These are phyloP conservation scores for Crucibulum laeve DNA, from an alignment of 768 basidiomycete genomes.

Conservation along the genomic window DNA sequence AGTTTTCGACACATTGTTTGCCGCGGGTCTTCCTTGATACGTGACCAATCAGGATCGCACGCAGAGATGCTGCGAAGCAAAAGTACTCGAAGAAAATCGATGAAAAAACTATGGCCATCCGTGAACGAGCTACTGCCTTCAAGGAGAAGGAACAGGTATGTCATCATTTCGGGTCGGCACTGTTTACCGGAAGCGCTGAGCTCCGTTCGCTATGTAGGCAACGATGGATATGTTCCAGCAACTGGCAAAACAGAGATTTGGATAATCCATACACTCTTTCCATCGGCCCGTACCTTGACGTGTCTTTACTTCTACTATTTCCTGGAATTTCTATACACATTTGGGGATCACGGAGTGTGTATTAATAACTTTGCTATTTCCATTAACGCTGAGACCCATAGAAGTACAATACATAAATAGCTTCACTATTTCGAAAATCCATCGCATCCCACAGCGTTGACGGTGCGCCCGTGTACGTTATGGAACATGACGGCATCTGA, in stretches of 20 bases:
- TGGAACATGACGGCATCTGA: too few relatives aligned
- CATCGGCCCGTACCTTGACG: background rate
- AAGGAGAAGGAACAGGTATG: slow-evolving; percentile 74
- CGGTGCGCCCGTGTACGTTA: too few relatives aligned
- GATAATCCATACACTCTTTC: slow-evolving; percentile 43
- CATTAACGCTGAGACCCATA: too few relatives aligned
- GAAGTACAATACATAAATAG: too few relatives aligned
- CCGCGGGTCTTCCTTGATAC: background rate
- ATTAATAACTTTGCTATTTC: too few relatives aligned
- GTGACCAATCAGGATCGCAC: slow-evolving; percentile 51
- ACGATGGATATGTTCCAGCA: slow-evolving; percentile 98
- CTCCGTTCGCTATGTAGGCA: too few relatives aligned
- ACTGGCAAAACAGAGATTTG: slow-evolving; percentile 85
- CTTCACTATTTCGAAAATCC: too few relatives aligned
- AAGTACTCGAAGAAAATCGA: slow-evolving; percentile 58
- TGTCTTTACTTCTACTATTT: too few relatives aligned
- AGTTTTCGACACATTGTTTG: slow-evolving; percentile 13
- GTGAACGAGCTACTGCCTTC: slow-evolving; percentile 59
- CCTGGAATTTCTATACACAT: too few relatives aligned
- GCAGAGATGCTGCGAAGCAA: slow-evolving; percentile 27
- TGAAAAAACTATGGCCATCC: slow-evolving; percentile 44
- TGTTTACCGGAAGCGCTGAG: background rate
- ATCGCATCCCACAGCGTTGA: too few relatives aligned
- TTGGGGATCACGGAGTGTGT: too few relatives aligned
- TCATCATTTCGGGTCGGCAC: background rate